phyloP scores from a whole-genome alignment of 257 asterid species.

The Mentha longifolia region DNA sequence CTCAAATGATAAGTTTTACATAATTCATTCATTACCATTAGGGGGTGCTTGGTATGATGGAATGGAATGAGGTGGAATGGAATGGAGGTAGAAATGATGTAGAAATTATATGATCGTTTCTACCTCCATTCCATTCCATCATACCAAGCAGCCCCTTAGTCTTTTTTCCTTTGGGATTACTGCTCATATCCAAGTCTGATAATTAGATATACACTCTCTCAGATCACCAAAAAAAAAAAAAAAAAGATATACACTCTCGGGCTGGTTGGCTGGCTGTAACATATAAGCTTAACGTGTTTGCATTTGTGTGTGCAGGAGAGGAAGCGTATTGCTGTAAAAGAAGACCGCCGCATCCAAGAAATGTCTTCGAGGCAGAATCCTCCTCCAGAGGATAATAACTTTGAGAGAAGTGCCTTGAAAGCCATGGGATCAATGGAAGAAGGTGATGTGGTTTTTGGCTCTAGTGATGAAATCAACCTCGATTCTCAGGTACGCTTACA shows the following conservation, averaged over 20 bases:
- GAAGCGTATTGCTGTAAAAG: slow-evolving; percentile 77
- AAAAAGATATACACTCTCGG: not conserved
- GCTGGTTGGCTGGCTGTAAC: slow-evolving; percentile 1
- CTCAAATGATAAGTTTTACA: not conserved
- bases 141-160: too few relatives aligned
- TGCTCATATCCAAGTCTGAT: not conserved
- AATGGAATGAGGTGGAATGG: too few relatives aligned
- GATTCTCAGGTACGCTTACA: slow-evolving; percentile 62
- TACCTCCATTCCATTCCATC: too few relatives aligned
- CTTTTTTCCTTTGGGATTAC: slow-evolving; percentile 6
- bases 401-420: slow-evolving; percentile 76
- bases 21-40: not conserved
- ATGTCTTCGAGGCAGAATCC: slow-evolving; percentile 62
- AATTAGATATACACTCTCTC: not conserved
- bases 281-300: slow-evolving; percentile 16
- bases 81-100: too few relatives aligned
- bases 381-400: slow-evolving; percentile 61
- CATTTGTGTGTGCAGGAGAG: slow-evolving; percentile 58
- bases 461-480: slow-evolving; percentile 78
- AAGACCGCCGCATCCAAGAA: slow-evolving; percentile 86
- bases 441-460: slow-evolving; percentile 91
- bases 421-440: slow-evolving; percentile 93
- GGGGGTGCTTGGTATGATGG: too few relatives aligned
- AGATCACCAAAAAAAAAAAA: too few relatives aligned
- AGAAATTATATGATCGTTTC: too few relatives aligned